phyloP scores from a whole-genome alignment of 176 grass and related monocot species.

The bread wheat (Triticum aestivum) region DNA sequence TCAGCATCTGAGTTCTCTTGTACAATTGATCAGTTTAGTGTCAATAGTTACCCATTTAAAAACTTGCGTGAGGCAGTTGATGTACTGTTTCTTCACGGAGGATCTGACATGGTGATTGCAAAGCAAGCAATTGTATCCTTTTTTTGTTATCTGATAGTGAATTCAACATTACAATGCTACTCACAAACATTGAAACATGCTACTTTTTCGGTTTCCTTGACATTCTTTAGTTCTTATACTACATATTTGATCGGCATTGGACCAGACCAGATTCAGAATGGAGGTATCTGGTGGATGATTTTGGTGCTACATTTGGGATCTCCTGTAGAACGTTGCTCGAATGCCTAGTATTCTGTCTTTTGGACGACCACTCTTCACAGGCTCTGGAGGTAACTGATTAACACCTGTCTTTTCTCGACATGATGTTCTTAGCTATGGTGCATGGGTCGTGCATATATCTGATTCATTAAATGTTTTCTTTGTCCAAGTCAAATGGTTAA shows the following conservation, averaged over 20 bases:
- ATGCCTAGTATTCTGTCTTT: slow-evolving; percentile 79
- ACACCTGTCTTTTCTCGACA: slow-evolving; percentile 18
- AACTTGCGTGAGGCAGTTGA: slow-evolving; percentile 72
- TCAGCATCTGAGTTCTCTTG: slow-evolving; percentile 51
- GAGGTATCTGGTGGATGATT: slow-evolving; percentile 89
- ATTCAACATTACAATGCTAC: neutral
- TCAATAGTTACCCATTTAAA: slow-evolving; percentile 75
- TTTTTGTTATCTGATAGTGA: slow-evolving; percentile 27
- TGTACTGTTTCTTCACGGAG: slow-evolving; percentile 72
- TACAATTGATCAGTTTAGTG: slow-evolving; percentile 52
- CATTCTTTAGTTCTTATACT: slow-evolving; percentile 78
- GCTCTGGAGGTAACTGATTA: slow-evolving; percentile 77
- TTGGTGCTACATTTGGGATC: slow-evolving; percentile 74
- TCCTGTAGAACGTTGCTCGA: slow-evolving; percentile 57
- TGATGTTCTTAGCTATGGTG: slow-evolving; percentile 12
- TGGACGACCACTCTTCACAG: slow-evolving; percentile 72
- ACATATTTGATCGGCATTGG: slow-evolving; percentile 97
- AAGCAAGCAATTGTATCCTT: slow-evolving; percentile 98
- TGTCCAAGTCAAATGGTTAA: neutral
- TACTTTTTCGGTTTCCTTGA: slow-evolving; percentile 45
- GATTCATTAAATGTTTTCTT: neutral
- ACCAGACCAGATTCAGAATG: slow-evolving; percentile 71
- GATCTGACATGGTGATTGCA: slow-evolving; percentile 84
- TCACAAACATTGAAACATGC: slow-evolving; percentile 14
- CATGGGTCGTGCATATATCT: neutral